These are phyloP conservation scores for Nissolia schottii DNA, from an alignment of 306 rosid genomes.

Conservation along the genomic window DNA sequence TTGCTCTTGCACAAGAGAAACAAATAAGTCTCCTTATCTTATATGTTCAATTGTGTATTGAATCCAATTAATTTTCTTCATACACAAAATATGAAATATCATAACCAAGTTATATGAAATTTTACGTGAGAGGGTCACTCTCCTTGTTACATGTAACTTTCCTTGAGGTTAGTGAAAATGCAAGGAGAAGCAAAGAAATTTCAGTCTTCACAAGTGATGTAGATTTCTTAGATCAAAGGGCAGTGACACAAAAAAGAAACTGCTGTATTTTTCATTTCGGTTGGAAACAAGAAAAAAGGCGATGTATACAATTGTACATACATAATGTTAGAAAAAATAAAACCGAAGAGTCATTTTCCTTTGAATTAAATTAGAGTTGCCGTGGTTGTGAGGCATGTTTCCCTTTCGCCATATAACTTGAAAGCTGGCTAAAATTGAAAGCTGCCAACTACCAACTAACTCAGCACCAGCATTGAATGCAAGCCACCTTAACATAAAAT, in stretches of 20 bases:
- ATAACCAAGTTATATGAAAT: too few relatives aligned
- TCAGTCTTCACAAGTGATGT: neutral
- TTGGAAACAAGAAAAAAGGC: neutral
- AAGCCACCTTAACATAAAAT: neutral
- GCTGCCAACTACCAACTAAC: conserved; percentile 27
- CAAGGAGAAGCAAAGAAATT: neutral
- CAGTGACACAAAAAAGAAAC: neutral
- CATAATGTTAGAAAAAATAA: neutral
- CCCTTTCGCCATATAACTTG: conserved; percentile 11
- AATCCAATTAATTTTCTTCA: too few relatives aligned
- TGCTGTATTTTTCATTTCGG: neutral
- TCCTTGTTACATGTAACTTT: neutral
- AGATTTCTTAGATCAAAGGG: neutral
- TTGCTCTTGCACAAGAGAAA: too few relatives aligned
- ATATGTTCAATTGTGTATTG: too few relatives aligned
- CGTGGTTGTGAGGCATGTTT: conserved; percentile 8
- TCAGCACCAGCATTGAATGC: conserved; percentile 16
- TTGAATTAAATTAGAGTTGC: conserved; percentile 11
- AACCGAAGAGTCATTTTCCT: conserved; percentile 27
- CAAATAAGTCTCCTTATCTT: too few relatives aligned
- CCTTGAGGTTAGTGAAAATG: neutral
- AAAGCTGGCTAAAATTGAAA: conserved; percentile 14
- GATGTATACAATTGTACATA: too few relatives aligned
- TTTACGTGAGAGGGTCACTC: too few relatives aligned
- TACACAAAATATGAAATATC: too few relatives aligned